Evolutionary conservation across 352 stramenopile species (phyloP).

Genomic region (Aphanomyces invadans): DNA sequence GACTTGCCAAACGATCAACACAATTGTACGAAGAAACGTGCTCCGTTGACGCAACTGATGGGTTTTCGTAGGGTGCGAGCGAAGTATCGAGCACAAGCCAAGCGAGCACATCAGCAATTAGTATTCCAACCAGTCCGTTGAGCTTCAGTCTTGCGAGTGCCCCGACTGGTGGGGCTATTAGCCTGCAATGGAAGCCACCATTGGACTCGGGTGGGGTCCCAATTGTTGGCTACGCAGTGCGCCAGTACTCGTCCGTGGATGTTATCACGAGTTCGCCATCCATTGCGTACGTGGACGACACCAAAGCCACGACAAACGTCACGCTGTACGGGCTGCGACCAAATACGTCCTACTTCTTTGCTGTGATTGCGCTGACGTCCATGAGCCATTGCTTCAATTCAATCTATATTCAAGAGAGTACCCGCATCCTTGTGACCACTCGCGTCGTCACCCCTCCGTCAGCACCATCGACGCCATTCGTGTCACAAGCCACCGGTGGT

Average conservation of each 20-base stretch:
- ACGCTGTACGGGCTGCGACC: neutral
- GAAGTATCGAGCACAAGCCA: neutral
- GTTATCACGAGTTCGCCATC: neutral
- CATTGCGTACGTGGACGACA: neutral
- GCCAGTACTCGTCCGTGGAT: neutral
- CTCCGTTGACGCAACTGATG: neutral
- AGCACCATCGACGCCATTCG: neutral
- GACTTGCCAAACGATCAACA: neutral
- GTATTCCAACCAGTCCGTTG: neutral
- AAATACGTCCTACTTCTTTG: neutral
- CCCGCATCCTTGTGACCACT: neutral
- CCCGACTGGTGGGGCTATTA: neutral
- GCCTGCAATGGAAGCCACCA: neutral
- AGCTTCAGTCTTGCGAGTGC: neutral
- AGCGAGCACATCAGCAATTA: neutral
- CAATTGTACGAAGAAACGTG: neutral
- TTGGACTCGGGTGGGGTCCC: neutral
- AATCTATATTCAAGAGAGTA: neutral
- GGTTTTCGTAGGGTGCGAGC: neutral
- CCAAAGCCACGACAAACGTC: neutral
- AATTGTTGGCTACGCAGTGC: neutral
- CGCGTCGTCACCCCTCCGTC: neutral
- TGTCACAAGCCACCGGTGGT: neutral
- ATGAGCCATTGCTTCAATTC: constrained; percentile 3
- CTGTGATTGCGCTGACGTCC: neutral